Evolutionary conservation across 176 grass and related monocot genomes (phyloP), one percentile per base, ranked within the genome.

Genomic region (Thalia dealbata): DNA sequence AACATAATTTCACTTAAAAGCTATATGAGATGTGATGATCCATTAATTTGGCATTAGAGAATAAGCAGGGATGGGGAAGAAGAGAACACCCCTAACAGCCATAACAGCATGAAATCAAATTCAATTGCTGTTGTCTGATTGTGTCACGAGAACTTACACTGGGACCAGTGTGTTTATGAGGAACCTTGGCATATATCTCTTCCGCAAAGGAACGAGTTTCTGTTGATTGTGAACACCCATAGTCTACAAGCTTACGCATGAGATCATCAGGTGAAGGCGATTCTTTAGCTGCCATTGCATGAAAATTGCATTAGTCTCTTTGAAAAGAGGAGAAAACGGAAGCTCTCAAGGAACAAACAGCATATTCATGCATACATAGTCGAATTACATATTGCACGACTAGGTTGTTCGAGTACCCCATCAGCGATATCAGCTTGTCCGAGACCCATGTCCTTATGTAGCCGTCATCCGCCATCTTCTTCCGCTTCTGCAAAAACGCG

Each of bases 381-480:
- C 92, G 78, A 52, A 96, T 96, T 71, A 92, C 84, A 18, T 96
- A 96, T 50, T 92, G 82, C 28, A 85, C 84, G 18, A 92, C 80
- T 21, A 96, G 77, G 46, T 65, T 75, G 9, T 82, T 86, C 44
- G 92, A 92, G 80, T 84, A 96, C 2, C 89, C 92, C 46, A 89
- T 78, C 27, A 96, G 52, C 0, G 82, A 59, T 80, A 96, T 96
- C 72, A 96, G 72, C 66, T 88, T 87, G 76, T 92, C 89, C 2
- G 86, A 88, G 23, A 96, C 92, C 92, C 92, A 96, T 23, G 84
- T 88, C 82, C 75, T 88, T 46, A 92, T 78, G 69, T 91, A 77
- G 51, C 72, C 76, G 43, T 91, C 82, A 63, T 75, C 85, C 51
- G 85, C 80, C 89, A 91, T 91, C 64, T 72, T 21, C 3, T 8